Evolutionary conservation across 2,329 filamentous ascomycete genomes (phyloP).

Genomic region (Pseudogymnoascus sp.): DNA sequence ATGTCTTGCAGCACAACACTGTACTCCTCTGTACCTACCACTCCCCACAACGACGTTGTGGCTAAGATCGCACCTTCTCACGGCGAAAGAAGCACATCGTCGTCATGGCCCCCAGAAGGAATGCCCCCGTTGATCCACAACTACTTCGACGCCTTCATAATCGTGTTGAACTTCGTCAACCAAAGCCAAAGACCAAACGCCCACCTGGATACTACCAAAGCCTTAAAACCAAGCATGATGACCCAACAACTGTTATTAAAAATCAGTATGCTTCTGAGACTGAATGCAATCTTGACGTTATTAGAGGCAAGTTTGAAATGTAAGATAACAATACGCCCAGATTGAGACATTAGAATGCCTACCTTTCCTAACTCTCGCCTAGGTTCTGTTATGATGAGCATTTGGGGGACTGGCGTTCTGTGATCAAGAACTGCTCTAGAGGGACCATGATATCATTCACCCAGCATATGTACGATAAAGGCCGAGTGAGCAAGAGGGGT

Average conservation of each 20-base stretch:
- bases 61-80: slow-evolving; percentile 3
- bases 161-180: slow-evolving; percentile 13
- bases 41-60: slow-evolving; percentile 1
- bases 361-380: not conserved
- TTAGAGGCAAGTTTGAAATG: slow-evolving; percentile 23
- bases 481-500: slow-evolving; percentile 9
- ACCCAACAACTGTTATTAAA: slow-evolving; percentile 11
- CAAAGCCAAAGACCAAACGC: slow-evolving; percentile 12
- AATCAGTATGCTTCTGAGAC: slow-evolving; percentile 10
- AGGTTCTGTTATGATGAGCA: slow-evolving; percentile 11
- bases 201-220: slow-evolving; percentile 14
- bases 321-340: slow-evolving; percentile 15
- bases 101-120: not conserved
- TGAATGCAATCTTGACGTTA: slow-evolving; percentile 23
- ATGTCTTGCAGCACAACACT: not conserved
- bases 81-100: not conserved
- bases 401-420: slow-evolving; percentile 10
- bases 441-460: slow-evolving; percentile 12
- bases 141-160: slow-evolving; percentile 11
- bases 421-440: slow-evolving; percentile 11
- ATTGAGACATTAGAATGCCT: not conserved
- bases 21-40: not conserved
- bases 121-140: not conserved
- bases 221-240: slow-evolving; percentile 12
- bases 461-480: slow-evolving; percentile 10